These are phyloP conservation scores for Chaetomium tenue DNA, from an alignment of 495 filamentous ascomycete species.

Conservation along the genomic window DNA sequence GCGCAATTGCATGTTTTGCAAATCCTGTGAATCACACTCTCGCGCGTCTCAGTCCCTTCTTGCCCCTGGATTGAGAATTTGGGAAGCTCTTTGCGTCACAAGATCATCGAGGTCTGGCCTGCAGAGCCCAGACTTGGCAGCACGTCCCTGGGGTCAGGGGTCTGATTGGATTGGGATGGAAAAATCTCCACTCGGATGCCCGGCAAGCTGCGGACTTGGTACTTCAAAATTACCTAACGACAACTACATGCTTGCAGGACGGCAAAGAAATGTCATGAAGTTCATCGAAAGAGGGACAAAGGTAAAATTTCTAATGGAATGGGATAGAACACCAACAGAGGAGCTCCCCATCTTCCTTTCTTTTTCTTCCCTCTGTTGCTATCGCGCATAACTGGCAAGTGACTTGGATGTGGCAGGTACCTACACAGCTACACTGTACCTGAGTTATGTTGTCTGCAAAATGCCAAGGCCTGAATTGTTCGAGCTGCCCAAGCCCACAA, in stretches of 20 bases:
- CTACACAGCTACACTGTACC: too few species aligned
- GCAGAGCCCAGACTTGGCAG: background rate
- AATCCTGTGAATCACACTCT: background rate
- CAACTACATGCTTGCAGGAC: background rate
- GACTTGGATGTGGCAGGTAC: too few species aligned
- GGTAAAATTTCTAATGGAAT: too few species aligned
- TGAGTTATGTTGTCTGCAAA: too few species aligned
- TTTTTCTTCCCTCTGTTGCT: too few species aligned
- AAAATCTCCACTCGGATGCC: background rate
- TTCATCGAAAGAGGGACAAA: too few species aligned
- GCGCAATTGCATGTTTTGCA: slow-evolving; percentile 2
- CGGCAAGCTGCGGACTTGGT: background rate
- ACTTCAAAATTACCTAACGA: background rate
- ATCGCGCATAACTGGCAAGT: too few species aligned
- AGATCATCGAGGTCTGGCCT: background rate
- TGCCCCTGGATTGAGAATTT: background rate
- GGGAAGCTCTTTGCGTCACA: slow-evolving; percentile 10
- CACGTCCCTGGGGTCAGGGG: background rate
- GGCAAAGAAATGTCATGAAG: too few species aligned
- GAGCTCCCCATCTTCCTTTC: too few species aligned
- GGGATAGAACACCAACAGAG: too few species aligned
- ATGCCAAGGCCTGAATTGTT: background rate
- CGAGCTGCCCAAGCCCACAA: background rate
- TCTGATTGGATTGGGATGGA: background rate
- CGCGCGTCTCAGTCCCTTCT: background rate